Base-by-base conservation (phyloP, 495 filamentous ascomycete genomes). In the Hypoxylon cercidicola region DNA sequence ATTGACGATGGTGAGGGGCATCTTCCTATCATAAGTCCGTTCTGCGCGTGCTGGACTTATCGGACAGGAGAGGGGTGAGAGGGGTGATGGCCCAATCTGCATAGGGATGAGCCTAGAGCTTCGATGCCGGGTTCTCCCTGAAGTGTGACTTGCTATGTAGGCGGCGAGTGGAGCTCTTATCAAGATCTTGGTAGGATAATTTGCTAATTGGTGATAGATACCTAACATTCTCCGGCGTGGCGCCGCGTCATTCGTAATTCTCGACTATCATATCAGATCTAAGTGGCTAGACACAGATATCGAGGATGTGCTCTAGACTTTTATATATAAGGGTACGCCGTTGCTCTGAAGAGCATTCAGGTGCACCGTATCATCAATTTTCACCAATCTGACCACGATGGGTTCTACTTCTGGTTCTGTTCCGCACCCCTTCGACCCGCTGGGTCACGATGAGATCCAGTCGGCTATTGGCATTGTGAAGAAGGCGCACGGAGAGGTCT, bases 391-490 rank as follows among this genome's bases (percentile, higher is more conserved):
- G 16, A 35, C 50, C 45, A 64, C 40, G 18, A 73, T 71, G 68
- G 62, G 43, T 55, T 59, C 64, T 54, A 50, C 46, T 55, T 55
- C 68, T 23, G 58, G 47, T 39, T 16, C 51, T 11, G 64, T 73
- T 46, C 74, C 72, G 40, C 89, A 98, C 72, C 94, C 94, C 11
- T 87, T 97, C 63, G 93, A 97, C 66, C 94, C 94, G 46, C 87
- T 98, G 45, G 84, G 86, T 13, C 84, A 85, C 0, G 68, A 78
- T 4, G 93, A 98, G 72, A 97, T 98, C 64, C 90, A 92, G 70
- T 77, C 83, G 6, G 87, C 87, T 8, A 89, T 94, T 51, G 73
- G 83, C 1, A 78, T 93, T 35, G 79, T 96, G 55, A 87, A 87
- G 39, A 86, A 89, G 61, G 85, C 89, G 55, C 81, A 97, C 77